Evolutionary conservation across 2,329 filamentous ascomycete species (phyloP), one percentile per base, ranked within the genome.

Genomic region (Dactylellina parvicollis): DNA sequence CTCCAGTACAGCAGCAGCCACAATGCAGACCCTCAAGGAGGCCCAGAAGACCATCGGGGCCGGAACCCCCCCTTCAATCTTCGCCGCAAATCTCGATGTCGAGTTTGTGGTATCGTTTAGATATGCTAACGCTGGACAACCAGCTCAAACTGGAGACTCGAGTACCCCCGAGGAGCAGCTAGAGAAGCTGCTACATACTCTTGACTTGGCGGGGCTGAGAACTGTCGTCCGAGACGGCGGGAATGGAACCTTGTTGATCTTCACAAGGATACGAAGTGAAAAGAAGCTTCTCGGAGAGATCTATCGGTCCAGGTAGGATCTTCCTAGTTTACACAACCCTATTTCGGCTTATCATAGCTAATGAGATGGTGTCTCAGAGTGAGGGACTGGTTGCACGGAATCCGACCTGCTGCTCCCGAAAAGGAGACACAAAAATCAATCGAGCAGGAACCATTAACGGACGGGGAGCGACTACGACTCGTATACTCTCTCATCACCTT

Each of bases 381-480:
- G 16, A 91, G 92, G 79, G 95, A 98, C 82, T 99, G 93, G 92
- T 87, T 98, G 32, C 90, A 95, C 79, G 92, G 93, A 57, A 90
- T 97, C 61, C 89, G 92, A 75, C 86, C 90, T 54, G 86, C 87
- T 18, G 88, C 92, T 34, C 94, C 94, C 0, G 86, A 88, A 64
- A 89, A 88, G 78, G 88, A 96, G 76, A 87, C 92, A 16, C 82
- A 86, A 50, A 84, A 87, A 70, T 86, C 89, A 12, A 86, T 96
- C 57, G 83, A 88, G 69, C 83, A 86, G 14, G 90, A 96, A 76
- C 90, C 92, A 0, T 85, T 97, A 66, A 92, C 89, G 38, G 92
- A 96, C 79, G 91, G 94, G 20, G 95, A 99, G 82, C 86, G 93
- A 49, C 86, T 96, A 46, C 88, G 95, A 32, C 88, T 96, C 49